phyloP scores from a whole-genome alignment of 1,284 basidiomycete species.

The Boletus semigastroideus region DNA sequence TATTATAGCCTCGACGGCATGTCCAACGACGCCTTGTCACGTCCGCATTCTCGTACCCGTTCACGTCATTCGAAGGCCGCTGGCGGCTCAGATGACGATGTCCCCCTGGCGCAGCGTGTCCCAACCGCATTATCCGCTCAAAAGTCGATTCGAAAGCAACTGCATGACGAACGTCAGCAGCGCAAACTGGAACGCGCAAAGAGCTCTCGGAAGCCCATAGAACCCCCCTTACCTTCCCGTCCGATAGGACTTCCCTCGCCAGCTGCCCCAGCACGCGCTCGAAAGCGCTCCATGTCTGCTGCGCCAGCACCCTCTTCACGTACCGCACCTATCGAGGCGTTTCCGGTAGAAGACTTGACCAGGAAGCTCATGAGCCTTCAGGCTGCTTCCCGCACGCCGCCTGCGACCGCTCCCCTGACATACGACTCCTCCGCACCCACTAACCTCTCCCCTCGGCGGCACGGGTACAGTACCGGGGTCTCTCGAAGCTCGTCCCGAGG shows the following conservation, averaged over 20 bases:
- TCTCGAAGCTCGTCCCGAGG: slow-evolving; percentile 25
- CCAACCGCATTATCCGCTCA: slow-evolving; percentile 78
- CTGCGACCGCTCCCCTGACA: slow-evolving; percentile 6
- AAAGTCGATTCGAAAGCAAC: slow-evolving; percentile 68
- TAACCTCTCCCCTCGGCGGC: slow-evolving; percentile 9
- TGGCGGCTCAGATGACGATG: slow-evolving; percentile 48
- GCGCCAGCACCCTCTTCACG: slow-evolving; percentile 22
- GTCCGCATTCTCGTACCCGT: slow-evolving; percentile 22
- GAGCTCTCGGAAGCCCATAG: slow-evolving; percentile 15
- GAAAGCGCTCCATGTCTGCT: slow-evolving; percentile 33
- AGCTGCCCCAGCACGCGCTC: slow-evolving; percentile 9
- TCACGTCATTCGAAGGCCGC: slow-evolving; percentile 22
- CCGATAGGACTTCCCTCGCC: slow-evolving; percentile 8
- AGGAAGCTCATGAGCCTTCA: slow-evolving; percentile 57
- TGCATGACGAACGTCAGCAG: slow-evolving; percentile 64
- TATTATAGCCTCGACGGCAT: slow-evolving; percentile 42
- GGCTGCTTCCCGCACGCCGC: slow-evolving; percentile 20
- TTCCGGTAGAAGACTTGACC: slow-evolving; percentile 59
- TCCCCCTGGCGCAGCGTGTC: slow-evolving; percentile 75
- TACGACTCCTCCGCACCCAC: slow-evolving; percentile 9
- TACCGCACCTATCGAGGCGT: slow-evolving; percentile 33
- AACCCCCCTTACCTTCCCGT: slow-evolving; percentile 9
- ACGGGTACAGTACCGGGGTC: slow-evolving; percentile 13
- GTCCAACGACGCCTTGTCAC: slow-evolving; percentile 24
- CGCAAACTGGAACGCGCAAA: slow-evolving; percentile 50